phyloP scores from a whole-genome alignment of 1,284 basidiomycete species.

The Sporisorium scitamineum region DNA sequence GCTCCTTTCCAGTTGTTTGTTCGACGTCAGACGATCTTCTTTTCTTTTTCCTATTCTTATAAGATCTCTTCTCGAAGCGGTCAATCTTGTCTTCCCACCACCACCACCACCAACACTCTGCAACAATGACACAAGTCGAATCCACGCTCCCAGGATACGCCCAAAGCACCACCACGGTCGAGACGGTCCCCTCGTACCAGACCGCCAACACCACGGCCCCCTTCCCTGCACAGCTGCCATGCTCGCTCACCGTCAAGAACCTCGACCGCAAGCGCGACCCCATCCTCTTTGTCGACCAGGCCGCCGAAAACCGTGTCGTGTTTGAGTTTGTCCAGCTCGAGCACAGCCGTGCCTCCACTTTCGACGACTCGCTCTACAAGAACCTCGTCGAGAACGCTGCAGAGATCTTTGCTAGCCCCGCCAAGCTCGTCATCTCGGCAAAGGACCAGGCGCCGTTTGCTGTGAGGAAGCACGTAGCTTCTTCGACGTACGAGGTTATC shows the following conservation, averaged over 20 bases:
- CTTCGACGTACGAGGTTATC: constrained; percentile 45
- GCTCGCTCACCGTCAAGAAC: constrained; percentile 46
- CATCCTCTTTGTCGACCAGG: constrained; percentile 32
- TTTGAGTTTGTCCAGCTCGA: constrained; percentile 43
- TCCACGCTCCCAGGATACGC: constrained; percentile 27
- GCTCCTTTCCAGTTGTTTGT: background rate
- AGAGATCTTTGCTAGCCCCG: constrained; percentile 31
- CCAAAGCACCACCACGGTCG: constrained; percentile 37
- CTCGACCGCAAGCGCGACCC: constrained; percentile 35
- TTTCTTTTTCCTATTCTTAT: background rate
- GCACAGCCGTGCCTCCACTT: constrained; percentile 9
- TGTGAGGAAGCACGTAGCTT: constrained; percentile 48
- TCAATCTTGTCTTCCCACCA: constrained; percentile 4
- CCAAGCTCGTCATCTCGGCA: constrained; percentile 32
- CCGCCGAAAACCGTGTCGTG: constrained; percentile 24
- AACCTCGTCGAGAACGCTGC: constrained; percentile 23
- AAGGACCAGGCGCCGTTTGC: constrained; percentile 26
- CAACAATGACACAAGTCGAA: constrained; percentile 21
- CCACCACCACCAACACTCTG: constrained; percentile 11
- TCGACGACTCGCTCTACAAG: constrained; percentile 35
- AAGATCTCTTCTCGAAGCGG: background rate
- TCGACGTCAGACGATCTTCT: constrained; percentile 4
- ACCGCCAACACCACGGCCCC: constrained; percentile 27
- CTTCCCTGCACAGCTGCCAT: constrained; percentile 37
- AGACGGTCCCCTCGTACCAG: constrained; percentile 41